These are phyloP conservation scores for Aegilops sharonensis DNA, from an alignment of 176 grass and related monocot species.

Conservation along the genomic window DNA sequence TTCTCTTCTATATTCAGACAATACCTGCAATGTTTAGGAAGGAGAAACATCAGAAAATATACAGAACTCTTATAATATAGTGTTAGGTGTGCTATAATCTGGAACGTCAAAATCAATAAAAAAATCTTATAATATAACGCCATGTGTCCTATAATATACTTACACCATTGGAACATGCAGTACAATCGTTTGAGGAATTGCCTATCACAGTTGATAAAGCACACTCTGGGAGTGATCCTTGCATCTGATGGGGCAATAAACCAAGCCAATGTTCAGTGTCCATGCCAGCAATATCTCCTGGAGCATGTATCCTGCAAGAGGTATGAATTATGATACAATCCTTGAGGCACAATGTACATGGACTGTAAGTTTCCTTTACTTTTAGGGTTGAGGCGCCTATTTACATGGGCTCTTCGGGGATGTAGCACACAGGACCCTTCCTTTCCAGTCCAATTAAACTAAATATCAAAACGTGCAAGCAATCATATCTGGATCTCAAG, in stretches of 20 bases:
- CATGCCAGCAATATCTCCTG: constrained; percentile 66
- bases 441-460: background rate
- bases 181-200: constrained; percentile 63
- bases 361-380: background rate
- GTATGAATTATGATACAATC: background rate
- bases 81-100: background rate
- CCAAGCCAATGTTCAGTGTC: constrained; percentile 67
- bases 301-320: constrained; percentile 76
- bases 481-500: background rate
- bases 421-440: background rate
- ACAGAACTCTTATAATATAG: background rate
- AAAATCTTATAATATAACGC: background rate
- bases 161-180: constrained; percentile 69
- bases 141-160: constrained; percentile 33
- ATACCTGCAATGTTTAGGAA: constrained; percentile 50
- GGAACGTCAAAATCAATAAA: constrained; percentile 8
- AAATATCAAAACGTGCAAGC: background rate
- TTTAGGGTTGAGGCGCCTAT: background rate
- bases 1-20: constrained; percentile 72
- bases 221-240: constrained; percentile 59
- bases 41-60: background rate
- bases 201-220: constrained; percentile 48
- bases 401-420: background rate
- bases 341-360: background rate
- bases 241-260: constrained; percentile 80